Percentiles rank a stretch among this genome's conserved stretches.
Evolutionary conservation across 2,329 filamentous ascomycete species (phyloP).

Genomic region (Microcera coccophila): DNA sequence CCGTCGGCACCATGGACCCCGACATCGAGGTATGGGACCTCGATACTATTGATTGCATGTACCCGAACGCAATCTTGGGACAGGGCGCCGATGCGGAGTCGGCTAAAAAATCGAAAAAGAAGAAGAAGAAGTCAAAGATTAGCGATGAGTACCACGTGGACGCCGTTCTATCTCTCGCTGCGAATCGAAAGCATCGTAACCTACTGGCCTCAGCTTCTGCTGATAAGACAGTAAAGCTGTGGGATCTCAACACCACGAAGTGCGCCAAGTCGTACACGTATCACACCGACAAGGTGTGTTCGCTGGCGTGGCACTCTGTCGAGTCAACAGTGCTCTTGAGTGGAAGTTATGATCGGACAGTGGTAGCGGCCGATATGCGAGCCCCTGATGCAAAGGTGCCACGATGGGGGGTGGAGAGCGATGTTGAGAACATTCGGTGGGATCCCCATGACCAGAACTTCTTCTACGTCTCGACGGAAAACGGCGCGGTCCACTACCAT

Average conservation of each 20-base stretch:
- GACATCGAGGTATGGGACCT: slow-evolving; percentile 99
- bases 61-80: slow-evolving; percentile 92
- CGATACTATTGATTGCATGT: slow-evolving; percentile 95
- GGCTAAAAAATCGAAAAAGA: slow-evolving; percentile 77
- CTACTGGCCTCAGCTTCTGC: slow-evolving; percentile 91
- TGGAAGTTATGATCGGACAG: slow-evolving; percentile 90
- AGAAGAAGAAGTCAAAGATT: slow-evolving; percentile 82
- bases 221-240: slow-evolving; percentile 95
- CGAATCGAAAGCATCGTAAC: slow-evolving; percentile 91
- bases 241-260: slow-evolving; percentile 88
- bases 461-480: slow-evolving; percentile 95
- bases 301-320: slow-evolving; percentile 84
- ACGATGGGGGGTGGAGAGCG: slow-evolving; percentile 90
- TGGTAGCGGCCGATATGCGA: slow-evolving; percentile 95
- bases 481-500: slow-evolving; percentile 86
- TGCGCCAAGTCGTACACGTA: slow-evolving; percentile 94
- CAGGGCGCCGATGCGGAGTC: slow-evolving; percentile 57
- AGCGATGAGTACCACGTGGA: slow-evolving; percentile 95
- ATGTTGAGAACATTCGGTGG: slow-evolving; percentile 91
- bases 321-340: slow-evolving; percentile 87
- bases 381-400: slow-evolving; percentile 78
- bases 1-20: slow-evolving; percentile 93
- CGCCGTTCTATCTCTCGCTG: slow-evolving; percentile 83
- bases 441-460: slow-evolving; percentile 88
- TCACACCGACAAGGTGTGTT: slow-evolving; percentile 97